These are phyloP conservation scores for Candolleomyces aberdarensis DNA, from an alignment of 768 basidiomycete species.

Conservation along the genomic window DNA sequence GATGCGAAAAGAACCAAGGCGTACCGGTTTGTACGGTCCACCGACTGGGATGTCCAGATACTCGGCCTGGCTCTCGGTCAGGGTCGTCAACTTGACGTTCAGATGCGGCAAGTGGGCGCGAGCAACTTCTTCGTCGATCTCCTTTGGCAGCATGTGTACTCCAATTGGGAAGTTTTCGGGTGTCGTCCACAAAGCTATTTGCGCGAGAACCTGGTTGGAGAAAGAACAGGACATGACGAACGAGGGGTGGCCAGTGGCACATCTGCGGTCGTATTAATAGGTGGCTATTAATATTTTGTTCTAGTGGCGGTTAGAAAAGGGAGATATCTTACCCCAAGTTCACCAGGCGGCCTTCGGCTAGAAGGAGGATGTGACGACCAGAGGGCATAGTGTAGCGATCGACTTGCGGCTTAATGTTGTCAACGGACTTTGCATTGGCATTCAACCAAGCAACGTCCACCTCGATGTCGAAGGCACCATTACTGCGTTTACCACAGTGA, in stretches of 20 bases:
- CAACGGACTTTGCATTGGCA: slow-evolving; percentile 74
- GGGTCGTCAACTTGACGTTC: slow-evolving; percentile 88
- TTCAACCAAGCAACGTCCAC: slow-evolving; percentile 99
- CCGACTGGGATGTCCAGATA: slow-evolving; percentile 89
- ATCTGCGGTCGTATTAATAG: too few relatives aligned
- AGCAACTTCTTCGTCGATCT: slow-evolving; percentile 98
- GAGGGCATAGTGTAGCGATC: slow-evolving; percentile 93
- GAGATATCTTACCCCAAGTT: slow-evolving; percentile 76
- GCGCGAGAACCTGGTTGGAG: slow-evolving; percentile 96
- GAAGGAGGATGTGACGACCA: slow-evolving; percentile 94
- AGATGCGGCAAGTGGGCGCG: slow-evolving; percentile 90
- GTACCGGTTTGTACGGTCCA: slow-evolving; percentile 62
- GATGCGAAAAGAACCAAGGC: slow-evolving; percentile 10
- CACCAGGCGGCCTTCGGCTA: slow-evolving; percentile 98
- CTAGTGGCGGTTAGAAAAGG: too few relatives aligned
- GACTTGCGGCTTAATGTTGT: slow-evolving; percentile 98
- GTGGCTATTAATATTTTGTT: too few relatives aligned
- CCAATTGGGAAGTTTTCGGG: slow-evolving; percentile 91
- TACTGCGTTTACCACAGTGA: slow-evolving; percentile 40
- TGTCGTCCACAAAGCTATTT: slow-evolving; percentile 97
- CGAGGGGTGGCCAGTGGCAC: slow-evolving; percentile 97
- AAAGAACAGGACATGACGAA: slow-evolving; percentile 99
- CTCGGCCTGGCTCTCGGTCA: slow-evolving; percentile 68
- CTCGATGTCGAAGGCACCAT: slow-evolving; percentile 84
- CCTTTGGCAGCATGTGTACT: slow-evolving; percentile 98